Conservation (phyloP, 139 green algal species). For the Coccomyxa sp. region DNA sequence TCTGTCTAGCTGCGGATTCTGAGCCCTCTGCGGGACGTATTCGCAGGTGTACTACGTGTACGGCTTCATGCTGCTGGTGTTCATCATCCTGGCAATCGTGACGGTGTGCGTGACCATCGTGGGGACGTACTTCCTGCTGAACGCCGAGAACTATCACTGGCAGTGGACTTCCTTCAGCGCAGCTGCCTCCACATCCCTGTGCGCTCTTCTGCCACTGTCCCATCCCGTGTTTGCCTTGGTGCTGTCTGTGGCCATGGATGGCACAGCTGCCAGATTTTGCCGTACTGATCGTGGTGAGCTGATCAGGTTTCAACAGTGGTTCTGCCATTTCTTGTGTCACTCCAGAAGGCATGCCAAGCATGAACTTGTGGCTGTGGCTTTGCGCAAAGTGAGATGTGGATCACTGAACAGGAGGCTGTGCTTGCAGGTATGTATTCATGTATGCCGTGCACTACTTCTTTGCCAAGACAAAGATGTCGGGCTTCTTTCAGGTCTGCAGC, state of each 20-base stretch:
- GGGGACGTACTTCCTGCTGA: constrained; percentile 97
- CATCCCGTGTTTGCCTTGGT: background rate
- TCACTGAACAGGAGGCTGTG: background rate
- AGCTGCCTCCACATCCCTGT: constrained; percentile 62
- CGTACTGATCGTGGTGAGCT: background rate
- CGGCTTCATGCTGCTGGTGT: constrained; percentile 96
- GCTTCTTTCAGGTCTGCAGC: constrained; percentile 97
- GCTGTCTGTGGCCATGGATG: background rate
- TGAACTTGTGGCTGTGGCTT: background rate
- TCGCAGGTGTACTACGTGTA: constrained; percentile 95
- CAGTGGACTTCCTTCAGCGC: constrained; percentile 92
- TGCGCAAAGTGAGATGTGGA: background rate
- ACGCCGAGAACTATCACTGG: constrained; percentile 98
- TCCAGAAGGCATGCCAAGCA: too few species aligned
- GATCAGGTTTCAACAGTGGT: too few species aligned
- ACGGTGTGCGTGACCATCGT: constrained; percentile 89
- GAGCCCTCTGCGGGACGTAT: too few species aligned
- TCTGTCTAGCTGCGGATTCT: too few species aligned
- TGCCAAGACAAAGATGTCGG: constrained; percentile 96
- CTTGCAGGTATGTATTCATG: constrained; percentile 78
- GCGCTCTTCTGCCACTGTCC: background rate
- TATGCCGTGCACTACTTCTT: constrained; percentile 92
- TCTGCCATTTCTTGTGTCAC: background rate
- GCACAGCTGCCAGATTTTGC: background rate
- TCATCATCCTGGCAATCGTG: constrained; percentile 91